These are phyloP conservation scores for Coccomyxa sp. DNA, from an alignment of 139 green algal genomes.

Conservation along the genomic window DNA sequence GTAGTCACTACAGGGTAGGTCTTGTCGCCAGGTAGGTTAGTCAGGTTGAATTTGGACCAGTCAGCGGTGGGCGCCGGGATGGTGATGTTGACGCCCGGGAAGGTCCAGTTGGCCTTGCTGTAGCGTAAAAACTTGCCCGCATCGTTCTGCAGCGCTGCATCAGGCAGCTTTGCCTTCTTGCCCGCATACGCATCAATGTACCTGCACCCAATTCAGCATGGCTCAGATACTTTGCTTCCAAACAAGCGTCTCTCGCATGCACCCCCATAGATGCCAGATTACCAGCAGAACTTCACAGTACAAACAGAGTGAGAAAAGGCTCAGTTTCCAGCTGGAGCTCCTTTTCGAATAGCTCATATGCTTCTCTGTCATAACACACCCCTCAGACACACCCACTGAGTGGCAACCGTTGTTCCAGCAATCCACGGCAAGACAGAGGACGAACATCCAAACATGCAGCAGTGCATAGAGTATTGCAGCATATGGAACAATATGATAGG, in stretches of 20 bases:
- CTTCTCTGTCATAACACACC: too few relatives aligned
- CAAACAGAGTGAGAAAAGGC: too few relatives aligned
- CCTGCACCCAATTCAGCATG: background rate
- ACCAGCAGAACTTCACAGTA: too few relatives aligned
- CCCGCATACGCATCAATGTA: background rate
- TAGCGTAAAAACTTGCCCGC: background rate
- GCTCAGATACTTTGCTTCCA: background rate
- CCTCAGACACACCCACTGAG: too few relatives aligned
- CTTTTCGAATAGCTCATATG: too few relatives aligned
- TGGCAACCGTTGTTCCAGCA: too few relatives aligned
- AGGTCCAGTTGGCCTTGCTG: constrained; percentile 1
- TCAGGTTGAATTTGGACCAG: background rate
- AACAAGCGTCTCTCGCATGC: background rate
- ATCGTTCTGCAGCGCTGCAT: background rate
- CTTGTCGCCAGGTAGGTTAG: background rate
- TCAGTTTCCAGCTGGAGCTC: too few relatives aligned
- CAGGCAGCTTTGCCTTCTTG: constrained; percentile 1
- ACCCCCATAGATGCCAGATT: too few relatives aligned
- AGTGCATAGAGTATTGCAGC: too few relatives aligned
- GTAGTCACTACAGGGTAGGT: background rate
- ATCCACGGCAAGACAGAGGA: too few relatives aligned
- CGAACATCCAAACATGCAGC: too few relatives aligned
- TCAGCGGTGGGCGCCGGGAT: background rate
- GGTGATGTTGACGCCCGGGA: background rate
- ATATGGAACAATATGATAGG: too few relatives aligned